Evolutionary conservation across 371 early-diverging fungal genomes (phyloP), one percentile per base, ranked within the genome.

Genomic region (Gilbertella persicaria): DNA sequence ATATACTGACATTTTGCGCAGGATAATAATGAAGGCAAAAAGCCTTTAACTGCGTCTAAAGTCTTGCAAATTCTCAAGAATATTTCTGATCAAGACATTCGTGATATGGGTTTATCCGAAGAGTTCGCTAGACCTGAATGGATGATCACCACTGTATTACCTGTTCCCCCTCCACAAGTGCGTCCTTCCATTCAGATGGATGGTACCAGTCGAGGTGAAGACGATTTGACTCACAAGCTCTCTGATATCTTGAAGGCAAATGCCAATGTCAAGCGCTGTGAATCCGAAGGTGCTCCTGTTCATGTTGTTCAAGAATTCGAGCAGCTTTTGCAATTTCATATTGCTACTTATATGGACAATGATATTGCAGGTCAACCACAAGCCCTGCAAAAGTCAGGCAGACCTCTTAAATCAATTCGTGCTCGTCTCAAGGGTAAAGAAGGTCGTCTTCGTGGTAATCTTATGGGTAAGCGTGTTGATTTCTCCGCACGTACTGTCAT

Each of bases 381-480:
- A 73, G 92, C 98, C 14, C 70, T 94, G 50, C 99, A 99, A 65
- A 97, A 87, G 72, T 91, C 94, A 42, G 99, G 99, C 19, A 82
- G 99, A 73, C 99, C 99, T 40, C 78, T 96, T 56, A 99, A 99
- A 74, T 90, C 96, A 16, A 95, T 99, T 55, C 88, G 97, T 54
- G 97, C 98, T 17, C 85, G 99, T 64, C 83, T 99, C 49, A 99
- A 99, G 85, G 99, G 99, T 55, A 99, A 99, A 73, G 99, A 99
- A 80, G 99, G 99, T 38, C 92, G 99, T 60, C 83, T 99, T 46
- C 89, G 99, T 75, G 99, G 99, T 45, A 99, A 99, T 72, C 75
- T 99, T 63, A 99, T 99, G 99, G 99, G 99, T 45, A 99, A 99
- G 74, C 94, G 99, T 79, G 99, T 99, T 0, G 99, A 99, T 75